A percentile compares a stretch with the other conserved stretches of the same genome.
phyloP scores from a whole-genome alignment of 768 basidiomycete species.

The Cyclocybe cylindracea region DNA sequence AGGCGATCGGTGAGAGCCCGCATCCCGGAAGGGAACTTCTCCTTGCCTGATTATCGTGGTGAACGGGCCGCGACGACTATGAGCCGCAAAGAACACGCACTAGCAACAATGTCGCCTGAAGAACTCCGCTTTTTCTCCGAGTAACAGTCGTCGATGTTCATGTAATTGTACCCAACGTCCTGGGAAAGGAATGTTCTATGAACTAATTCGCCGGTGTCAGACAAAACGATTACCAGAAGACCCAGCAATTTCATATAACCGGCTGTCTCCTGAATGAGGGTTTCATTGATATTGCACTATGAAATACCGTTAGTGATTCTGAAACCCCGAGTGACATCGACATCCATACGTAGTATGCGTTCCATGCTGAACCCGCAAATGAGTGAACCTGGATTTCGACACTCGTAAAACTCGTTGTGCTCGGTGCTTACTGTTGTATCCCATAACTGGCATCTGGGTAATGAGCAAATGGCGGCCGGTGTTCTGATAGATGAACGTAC shows the following conservation, averaged over 20 bases:
- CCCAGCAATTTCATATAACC: slow-evolving; percentile 51
- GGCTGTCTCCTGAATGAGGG: slow-evolving; percentile 49
- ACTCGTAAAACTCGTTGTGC: background rate
- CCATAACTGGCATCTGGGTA: slow-evolving; percentile 41
- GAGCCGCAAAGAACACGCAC: slow-evolving; percentile 29
- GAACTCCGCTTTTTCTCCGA: slow-evolving; percentile 55
- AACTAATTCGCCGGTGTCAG: background rate
- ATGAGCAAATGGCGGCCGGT: background rate
- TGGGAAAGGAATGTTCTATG: slow-evolving; percentile 17
- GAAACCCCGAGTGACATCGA: background rate
- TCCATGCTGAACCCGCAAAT: slow-evolving; percentile 48
- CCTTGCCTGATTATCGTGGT: slow-evolving; percentile 35
- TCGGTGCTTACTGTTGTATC: slow-evolving; percentile 53
- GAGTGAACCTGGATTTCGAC: background rate
- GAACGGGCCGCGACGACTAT: background rate
- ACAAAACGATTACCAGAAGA: slow-evolving; percentile 38
- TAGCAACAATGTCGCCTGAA: slow-evolving; percentile 56
- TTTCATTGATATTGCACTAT: slow-evolving; percentile 62
- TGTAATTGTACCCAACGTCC: slow-evolving; percentile 59
- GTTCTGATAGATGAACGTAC: slow-evolving; percentile 14
- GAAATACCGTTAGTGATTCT: background rate
- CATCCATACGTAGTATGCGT: slow-evolving; percentile 52
- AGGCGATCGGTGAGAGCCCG: slow-evolving; percentile 54
- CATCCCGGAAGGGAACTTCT: slow-evolving; percentile 61
- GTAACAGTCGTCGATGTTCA: slow-evolving; percentile 70